These are phyloP conservation scores for Suillus fuscotomentosus DNA, from an alignment of 768 basidiomycete species.

Conservation along the genomic window DNA sequence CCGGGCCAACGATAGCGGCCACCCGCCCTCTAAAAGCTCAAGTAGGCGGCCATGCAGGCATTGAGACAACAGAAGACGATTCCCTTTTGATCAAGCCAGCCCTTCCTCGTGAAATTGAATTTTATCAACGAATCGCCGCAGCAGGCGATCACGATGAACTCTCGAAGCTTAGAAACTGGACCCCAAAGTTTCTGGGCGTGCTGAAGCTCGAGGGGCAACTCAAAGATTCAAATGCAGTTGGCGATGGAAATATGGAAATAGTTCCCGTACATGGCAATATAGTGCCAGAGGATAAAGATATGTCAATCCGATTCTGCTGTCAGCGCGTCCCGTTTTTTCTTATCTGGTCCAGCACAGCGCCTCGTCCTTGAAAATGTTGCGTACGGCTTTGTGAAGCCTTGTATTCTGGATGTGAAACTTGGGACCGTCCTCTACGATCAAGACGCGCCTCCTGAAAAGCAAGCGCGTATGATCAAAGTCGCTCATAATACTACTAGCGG, in stretches of 20 bases:
- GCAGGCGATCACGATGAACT: constrained; percentile 25
- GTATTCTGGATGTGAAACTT: constrained; percentile 90
- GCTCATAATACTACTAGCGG: constrained; percentile 71
- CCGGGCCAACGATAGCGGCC: constrained; percentile 17
- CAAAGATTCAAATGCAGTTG: constrained; percentile 17
- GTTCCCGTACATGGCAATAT: constrained; percentile 19
- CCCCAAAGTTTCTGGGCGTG: constrained; percentile 80
- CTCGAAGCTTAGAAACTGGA: constrained; percentile 52
- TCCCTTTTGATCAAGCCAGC: constrained; percentile 83
- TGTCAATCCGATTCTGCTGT: constrained; percentile 21
- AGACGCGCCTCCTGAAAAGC: constrained; percentile 66
- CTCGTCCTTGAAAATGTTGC: constrained; percentile 86
- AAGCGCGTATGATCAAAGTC: constrained; percentile 68
- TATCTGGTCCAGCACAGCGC: constrained; percentile 44
- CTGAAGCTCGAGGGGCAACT: constrained; percentile 65
- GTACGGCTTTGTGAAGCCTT: constrained; percentile 72
- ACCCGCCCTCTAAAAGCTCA: constrained; percentile 48
- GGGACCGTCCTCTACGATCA: constrained; percentile 87
- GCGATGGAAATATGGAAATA: constrained; percentile 3
- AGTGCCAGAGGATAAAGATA: constrained; percentile 41
- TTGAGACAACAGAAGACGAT: constrained; percentile 69
- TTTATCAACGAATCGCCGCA: constrained; percentile 60
- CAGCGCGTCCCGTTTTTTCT: not conserved
- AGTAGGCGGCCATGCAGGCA: constrained; percentile 80
- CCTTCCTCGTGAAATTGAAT: constrained; percentile 59